Evolutionary conservation across 2,329 filamentous ascomycete species (phyloP).

Genomic region (Neocatenulostroma microsporum): DNA sequence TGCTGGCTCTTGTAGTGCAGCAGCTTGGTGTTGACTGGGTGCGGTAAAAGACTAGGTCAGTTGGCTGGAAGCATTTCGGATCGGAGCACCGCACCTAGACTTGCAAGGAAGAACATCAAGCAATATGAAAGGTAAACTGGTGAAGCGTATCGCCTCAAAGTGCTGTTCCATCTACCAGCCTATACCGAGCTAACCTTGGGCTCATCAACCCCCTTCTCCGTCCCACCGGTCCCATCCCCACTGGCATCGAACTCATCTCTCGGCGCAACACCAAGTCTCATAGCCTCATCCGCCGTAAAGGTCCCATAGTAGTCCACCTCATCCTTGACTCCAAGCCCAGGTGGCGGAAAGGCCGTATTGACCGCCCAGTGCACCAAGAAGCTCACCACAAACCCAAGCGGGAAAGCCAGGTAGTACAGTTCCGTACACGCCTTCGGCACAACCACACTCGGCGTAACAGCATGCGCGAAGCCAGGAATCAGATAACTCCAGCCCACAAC

Average conservation of each 20-base stretch:
- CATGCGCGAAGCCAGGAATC: conserved; percentile 36
- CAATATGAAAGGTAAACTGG: no score
- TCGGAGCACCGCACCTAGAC: no score
- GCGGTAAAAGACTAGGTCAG: no score
- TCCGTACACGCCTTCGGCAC: conserved; percentile 31
- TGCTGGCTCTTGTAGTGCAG: no score
- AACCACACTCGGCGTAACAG: conserved; percentile 33
- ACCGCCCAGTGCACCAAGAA: conserved; percentile 29
- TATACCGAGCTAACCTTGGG: conserved; percentile 1
- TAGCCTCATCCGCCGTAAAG: conserved; percentile 24
- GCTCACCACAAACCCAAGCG: conserved; percentile 34
- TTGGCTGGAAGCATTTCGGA: no score
- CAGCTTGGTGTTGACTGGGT: no score
- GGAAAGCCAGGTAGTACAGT: conserved; percentile 38
- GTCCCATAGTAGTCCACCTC: conserved; percentile 30
- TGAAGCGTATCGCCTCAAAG: no score
- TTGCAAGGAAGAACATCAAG: no score
- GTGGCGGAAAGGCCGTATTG: conserved; percentile 28
- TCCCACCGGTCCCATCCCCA: background rate
- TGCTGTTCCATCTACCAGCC: no score
- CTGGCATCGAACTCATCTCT: background rate
- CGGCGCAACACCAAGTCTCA: conserved; percentile 16
- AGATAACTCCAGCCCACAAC: conserved; percentile 25
- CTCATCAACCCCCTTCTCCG: background rate
- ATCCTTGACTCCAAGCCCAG: conserved; percentile 26